These are phyloP conservation scores for Alternaria sp. DNA, from an alignment of 2,329 filamentous ascomycete genomes.

Conservation along the genomic window DNA sequence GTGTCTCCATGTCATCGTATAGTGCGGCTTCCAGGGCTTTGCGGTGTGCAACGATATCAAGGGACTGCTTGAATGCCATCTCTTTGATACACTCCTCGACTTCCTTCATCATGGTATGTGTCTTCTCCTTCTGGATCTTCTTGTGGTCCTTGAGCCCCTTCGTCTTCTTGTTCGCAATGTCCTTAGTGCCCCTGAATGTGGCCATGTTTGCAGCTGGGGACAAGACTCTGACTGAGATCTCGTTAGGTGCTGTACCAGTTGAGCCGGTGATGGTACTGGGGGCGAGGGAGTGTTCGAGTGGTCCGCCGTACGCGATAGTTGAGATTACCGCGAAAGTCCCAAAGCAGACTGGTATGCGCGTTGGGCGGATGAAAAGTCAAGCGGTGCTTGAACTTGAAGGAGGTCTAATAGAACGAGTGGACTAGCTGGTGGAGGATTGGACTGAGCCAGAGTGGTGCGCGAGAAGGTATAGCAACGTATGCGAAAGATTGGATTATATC, in stretches of 20 bases:
- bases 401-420: not conserved
- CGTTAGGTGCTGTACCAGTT: not conserved
- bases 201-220: not conserved
- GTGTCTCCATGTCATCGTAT: conserved; percentile 15
- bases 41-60: not conserved
- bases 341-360: rapidly evolving
- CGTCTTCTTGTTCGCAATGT: conserved; percentile 4
- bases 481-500: not conserved
- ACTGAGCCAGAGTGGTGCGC: not conserved
- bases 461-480: not conserved
- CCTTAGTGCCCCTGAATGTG: not conserved
- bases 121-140: conserved; percentile 16
- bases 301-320: not conserved
- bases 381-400: too few species aligned
- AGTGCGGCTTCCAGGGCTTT: conserved; percentile 13
- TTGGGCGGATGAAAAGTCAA: not conserved
- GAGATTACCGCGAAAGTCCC: too few species aligned
- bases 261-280: not conserved
- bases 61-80: not conserved
- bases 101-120: too few species aligned
- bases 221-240: not conserved
- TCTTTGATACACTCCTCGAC: not conserved
- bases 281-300: not conserved
- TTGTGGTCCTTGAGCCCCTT: conserved; percentile 14
- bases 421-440: not conserved